Evolutionary conservation across 2,329 filamentous ascomycete species (phyloP), one percentile per base, ranked within the genome.

Genomic region (Cercospora sojina): DNA sequence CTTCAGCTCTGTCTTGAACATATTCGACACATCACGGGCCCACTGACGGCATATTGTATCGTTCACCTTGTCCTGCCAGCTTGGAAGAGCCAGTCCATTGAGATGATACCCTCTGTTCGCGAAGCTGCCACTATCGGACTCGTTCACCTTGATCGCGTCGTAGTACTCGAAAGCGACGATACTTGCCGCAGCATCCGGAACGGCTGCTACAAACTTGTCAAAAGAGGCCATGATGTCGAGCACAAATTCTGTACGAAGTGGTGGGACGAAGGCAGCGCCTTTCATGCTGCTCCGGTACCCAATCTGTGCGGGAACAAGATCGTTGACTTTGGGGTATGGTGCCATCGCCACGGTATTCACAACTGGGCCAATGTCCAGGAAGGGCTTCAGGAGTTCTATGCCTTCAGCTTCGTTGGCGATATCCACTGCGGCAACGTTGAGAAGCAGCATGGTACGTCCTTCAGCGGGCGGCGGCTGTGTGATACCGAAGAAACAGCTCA

Each of bases 71-170:
- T 74, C 64, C 1, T 63, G 71, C 77, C 77, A 79, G 12, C 70
- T 73, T 5, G 73, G 73, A 63, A 72, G 68, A 35, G 74, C 72
- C 10, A 77, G 53, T 1, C 73, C 73, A n/a, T 74, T 74, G 7
- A 75, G 53, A 65, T 75, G 74, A 2, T 70, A 69, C 7, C 73
- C 73, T 9, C 74, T 59, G 49, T 75, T 75, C 7, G 74, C 73
- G 41, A 75, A 74, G 49, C 73, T 70, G 1, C 74, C 72, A 5
- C 59, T 65, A 9, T 73, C 71, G 3, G 51, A 51, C 43, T 64
- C 59, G 3, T 68, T 71, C 7, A 74, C 71, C 20, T 71, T 64
- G 5, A 62, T 65, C 5, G 73, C 67, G 59, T 75, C 74, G 57
- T 69, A 74, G 8, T 70, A 53, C 61, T 75, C 74, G 64, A 71